Percentiles rank a stretch among this genome's conserved stretches.
Evolutionary conservation across 805 yeast species (phyloP).

Genomic region (Saturnispora dispora): DNA sequence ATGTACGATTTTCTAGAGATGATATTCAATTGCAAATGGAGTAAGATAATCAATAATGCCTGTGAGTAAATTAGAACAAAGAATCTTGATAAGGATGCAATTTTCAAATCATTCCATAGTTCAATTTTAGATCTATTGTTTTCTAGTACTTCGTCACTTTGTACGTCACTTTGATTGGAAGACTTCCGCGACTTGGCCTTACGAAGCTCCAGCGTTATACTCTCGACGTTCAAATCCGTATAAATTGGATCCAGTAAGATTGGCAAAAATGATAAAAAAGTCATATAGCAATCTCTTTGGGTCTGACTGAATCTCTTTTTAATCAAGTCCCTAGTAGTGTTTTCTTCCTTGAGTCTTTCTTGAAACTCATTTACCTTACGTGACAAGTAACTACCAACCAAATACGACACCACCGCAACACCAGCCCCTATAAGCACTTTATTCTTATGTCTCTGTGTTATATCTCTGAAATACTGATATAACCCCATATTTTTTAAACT

Average conservation of each 20-base stretch:
- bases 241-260: conserved; percentile 60
- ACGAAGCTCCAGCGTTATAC: conserved; percentile 58
- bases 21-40: conserved; percentile 80
- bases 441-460: conserved; percentile 36
- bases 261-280: conserved; percentile 75
- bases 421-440: conserved; percentile 38
- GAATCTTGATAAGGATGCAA: conserved; percentile 62
- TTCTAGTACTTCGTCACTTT: neutral
- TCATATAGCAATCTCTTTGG: conserved; percentile 79
- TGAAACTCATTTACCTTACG: conserved; percentile 41
- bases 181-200: conserved; percentile 28
- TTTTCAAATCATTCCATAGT: conserved; percentile 78
- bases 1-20: conserved; percentile 81
- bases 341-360: conserved; percentile 44
- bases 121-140: conserved; percentile 43
- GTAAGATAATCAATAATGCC: conserved; percentile 62
- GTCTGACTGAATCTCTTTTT: conserved; percentile 83
- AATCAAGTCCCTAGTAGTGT: conserved; percentile 57
- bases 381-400: conserved; percentile 35
- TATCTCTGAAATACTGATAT: conserved; percentile 23
- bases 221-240: conserved; percentile 58
- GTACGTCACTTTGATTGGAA: neutral
- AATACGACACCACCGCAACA: conserved; percentile 35
- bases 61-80: conserved; percentile 61
- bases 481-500: neutral